phyloP scores from a whole-genome alignment of 2,329 filamentous ascomycete species.

The Aplosporella prunicola region DNA sequence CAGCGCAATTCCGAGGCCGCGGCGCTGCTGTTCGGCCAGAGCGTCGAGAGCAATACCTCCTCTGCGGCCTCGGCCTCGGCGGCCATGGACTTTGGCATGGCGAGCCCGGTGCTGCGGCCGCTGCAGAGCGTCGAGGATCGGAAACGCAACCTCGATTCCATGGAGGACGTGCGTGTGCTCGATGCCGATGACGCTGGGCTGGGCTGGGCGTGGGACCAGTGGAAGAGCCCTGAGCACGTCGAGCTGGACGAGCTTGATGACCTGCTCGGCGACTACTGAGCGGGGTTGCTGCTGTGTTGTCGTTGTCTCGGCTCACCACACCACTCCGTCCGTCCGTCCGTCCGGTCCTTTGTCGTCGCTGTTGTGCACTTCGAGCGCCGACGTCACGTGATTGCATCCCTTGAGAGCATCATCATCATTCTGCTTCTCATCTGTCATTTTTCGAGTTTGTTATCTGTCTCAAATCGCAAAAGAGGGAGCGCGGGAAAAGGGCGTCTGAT shows the following conservation, averaged over 20 bases:
- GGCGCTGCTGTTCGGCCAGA: slow-evolving; percentile 40
- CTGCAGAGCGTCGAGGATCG: slow-evolving; percentile 22
- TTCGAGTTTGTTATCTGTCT: too few relatives aligned
- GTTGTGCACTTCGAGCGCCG: too few relatives aligned
- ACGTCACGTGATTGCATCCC: too few relatives aligned
- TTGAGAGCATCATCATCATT: too few relatives aligned
- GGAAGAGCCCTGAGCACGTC: slow-evolving; percentile 73
- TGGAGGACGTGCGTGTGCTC: slow-evolving; percentile 24
- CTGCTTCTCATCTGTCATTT: too few relatives aligned
- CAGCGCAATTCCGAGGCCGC: slow-evolving; percentile 42
- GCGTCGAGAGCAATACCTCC: slow-evolving; percentile 12
- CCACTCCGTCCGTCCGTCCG: too few relatives aligned
- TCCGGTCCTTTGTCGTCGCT: too few relatives aligned
- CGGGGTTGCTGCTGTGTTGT: too few relatives aligned
- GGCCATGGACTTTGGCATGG: slow-evolving; percentile 18
- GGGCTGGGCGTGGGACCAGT: slow-evolving; percentile 32
- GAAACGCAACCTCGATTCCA: slow-evolving; percentile 16
- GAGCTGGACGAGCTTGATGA: slow-evolving; percentile 89
- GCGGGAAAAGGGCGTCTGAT: too few relatives aligned
- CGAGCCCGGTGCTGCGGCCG: slow-evolving; percentile 39
- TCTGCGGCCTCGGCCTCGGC: neutral
- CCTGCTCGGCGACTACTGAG: slow-evolving; percentile 70
- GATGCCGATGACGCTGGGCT: slow-evolving; percentile 20
- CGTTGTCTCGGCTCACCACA: too few relatives aligned
- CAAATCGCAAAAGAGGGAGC: too few relatives aligned